Base-by-base conservation (phyloP, 192 early-diverging fungal genomes). In the Coemansia sp. region DNA sequence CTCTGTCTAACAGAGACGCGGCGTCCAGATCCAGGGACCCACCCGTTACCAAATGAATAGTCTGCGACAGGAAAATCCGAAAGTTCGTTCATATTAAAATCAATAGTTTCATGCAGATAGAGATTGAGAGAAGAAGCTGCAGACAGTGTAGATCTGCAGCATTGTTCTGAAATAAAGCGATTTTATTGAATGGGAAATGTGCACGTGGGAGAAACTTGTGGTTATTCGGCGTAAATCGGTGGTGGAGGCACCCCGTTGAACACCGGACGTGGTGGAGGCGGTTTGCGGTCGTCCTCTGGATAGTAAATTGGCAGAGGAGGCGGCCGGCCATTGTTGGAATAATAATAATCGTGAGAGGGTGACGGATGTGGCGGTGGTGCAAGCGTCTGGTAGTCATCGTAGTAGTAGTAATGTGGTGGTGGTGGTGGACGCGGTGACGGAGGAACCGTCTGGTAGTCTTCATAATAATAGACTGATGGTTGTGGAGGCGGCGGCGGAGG, bases 1-100 rank as follows among this genome's bases (percentile, higher is more conserved):
- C 52, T 25, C 18, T 56, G 61, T 44, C 60, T 62, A 19, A 74
- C 33, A 37, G 68, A 65, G n/a, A 62, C 41, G 22, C 66, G 65
- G 15, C 71, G 71, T 8, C 61, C 45, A 12, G 66, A 74, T 10
- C 64, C 71, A 17, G 71, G 71, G 2, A 33, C 42, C 71, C 71
- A 74, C 14, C 71, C 71, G 37, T 74, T 74, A 17, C 61, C 71
- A 49, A 74, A 68, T n/a, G 64, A 48, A 34, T 57, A 55, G 54
- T 74, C 71, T 6, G 71, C 51, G 0, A 43, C 66, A 33, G 51
- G 45, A 15, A 57, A 46, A 21, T 45, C 30, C 46, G 43, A 27
- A 0, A 63, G 46, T 0, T 55, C 50, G 25, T 55, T 59, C 64
- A 66, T 66, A 42, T 9, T 45, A 2, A 27, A 42, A 24, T 9